Percentiles rank a stretch among this genome's conserved stretches.
Conservation (phyloP, 1,284 basidiomycete species). For the Ustilago hordei region DNA sequence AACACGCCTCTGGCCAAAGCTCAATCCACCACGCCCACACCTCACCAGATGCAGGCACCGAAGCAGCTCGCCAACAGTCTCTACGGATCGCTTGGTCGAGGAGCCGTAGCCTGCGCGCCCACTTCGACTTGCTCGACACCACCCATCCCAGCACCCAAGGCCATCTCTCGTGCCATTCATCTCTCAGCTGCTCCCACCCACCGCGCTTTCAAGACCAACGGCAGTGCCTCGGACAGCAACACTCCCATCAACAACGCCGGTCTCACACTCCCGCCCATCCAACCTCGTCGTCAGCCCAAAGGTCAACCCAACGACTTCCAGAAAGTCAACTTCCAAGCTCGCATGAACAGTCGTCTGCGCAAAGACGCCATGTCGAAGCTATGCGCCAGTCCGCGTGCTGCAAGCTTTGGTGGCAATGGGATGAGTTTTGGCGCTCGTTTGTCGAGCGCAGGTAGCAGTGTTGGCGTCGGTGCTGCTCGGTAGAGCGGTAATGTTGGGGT, state of each 20-base stretch:
- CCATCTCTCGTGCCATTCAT: conserved; percentile 49
- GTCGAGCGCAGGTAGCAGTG: conserved; percentile 44
- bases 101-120: conserved; percentile 27
- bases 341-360: conserved; percentile 58
- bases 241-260: conserved; percentile 32
- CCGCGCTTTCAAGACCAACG: conserved; percentile 46
- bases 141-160: conserved; percentile 44
- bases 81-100: conserved; percentile 36
- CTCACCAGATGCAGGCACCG: conserved; percentile 23
- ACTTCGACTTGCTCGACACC: conserved; percentile 32
- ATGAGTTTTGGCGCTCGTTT: conserved; percentile 48
- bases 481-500: background rate
- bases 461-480: conserved; percentile 15
- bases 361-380: conserved; percentile 64
- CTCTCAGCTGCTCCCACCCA: conserved; percentile 50
- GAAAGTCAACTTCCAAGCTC: conserved; percentile 60
- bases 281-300: conserved; percentile 60
- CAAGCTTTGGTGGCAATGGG: conserved; percentile 49
- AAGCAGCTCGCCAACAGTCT: conserved; percentile 21
- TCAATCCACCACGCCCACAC: conserved; percentile 28
- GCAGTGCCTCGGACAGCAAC: conserved; percentile 9
- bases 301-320: conserved; percentile 63
- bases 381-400: conserved; percentile 59
- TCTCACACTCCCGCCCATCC: conserved; percentile 48
- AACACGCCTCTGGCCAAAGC: conserved; percentile 38